Evolutionary conservation across 805 yeast genomes (phyloP), one percentile per base, ranked within the genome.

Genomic region (Candida morakotiae): DNA sequence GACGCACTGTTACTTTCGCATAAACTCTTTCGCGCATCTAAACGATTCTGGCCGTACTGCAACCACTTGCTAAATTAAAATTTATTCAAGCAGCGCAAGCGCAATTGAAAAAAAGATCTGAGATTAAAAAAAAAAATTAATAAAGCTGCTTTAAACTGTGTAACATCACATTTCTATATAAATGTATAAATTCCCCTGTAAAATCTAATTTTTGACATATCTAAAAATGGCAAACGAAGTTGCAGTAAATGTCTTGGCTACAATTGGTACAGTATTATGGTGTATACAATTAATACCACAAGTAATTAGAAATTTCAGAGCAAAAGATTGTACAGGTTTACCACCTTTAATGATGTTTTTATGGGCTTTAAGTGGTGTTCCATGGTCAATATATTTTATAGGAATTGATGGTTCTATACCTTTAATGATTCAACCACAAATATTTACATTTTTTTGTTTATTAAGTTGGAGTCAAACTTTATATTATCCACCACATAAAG

Each of bases 211-310:
- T 42, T 77, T 69, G 31, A 66, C 64, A 33, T 24, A 16, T 10
- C 9, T 4, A 5, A 15, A 13, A 18, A 56, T 60, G 64, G 32
- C 39, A 14, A 60, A 56, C 38, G 48, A 46, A 13, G 67, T 71
- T 9, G 87, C 86, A 1, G 74, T 85, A 13, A 85, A 83, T 34
- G 87, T 82, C 5, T 68, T 87, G 38, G 96, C 87, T 1, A 88
- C 96, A 9, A 69, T 86, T 1, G 97, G 96, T 5, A 91, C 98
- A 0, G 79, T 89, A 2, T 72, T 85, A 40, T 91, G 97, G 97
- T 89, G 97, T 58, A 65, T 89, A 45, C 97, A 91, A 61, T 64
- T 91, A 45, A 69, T 88, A 1, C 97, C 97, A 2, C 98, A 86
- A 45, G 81, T 89, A 31, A 67, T 78, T 40, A 69, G 79, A 54